Conservation (phyloP, 371 early-diverging fungal genomes). For the Batrachochytrium dendrobatidis region DNA sequence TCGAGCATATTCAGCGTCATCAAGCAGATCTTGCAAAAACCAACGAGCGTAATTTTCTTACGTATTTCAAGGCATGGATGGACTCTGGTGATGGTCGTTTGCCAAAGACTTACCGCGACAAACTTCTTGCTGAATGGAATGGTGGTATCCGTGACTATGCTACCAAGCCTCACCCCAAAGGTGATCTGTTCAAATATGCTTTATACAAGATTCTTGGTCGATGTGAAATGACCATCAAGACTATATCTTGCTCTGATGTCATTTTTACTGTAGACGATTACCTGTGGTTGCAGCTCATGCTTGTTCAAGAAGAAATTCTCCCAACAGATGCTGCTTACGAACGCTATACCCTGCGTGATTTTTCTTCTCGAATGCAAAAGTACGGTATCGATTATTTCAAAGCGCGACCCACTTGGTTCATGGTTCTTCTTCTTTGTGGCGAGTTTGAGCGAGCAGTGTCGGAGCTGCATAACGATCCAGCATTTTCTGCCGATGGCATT, state of each 20-base stretch:
- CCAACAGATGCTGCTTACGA: conserved; percentile 43
- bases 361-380: conserved; percentile 54
- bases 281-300: conserved; percentile 70
- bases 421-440: conserved; percentile 68
- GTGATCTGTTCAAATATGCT: conserved; percentile 81
- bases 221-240: conserved; percentile 64
- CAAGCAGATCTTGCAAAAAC: conserved; percentile 6
- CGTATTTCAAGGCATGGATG: conserved; percentile 61
- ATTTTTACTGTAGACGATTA: conserved; percentile 72
- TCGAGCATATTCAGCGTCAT: conserved; percentile 35
- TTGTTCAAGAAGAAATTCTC: conserved; percentile 51
- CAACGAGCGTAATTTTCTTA: conserved; percentile 2
- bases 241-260: conserved; percentile 41
- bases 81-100: conserved; percentile 37
- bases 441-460: conserved; percentile 86
- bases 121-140: conserved; percentile 53
- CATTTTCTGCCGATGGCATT: conserved; percentile 69
- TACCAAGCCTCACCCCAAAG: conserved; percentile 12
- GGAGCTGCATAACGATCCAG: conserved; percentile 46
- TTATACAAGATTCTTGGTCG: conserved; percentile 83
- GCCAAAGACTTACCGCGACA: conserved; percentile 40
- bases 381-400: conserved; percentile 66
- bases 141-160: conserved; percentile 19
- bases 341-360: conserved; percentile 56
- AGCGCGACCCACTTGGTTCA: conserved; percentile 72